Evolutionary conservation across 2,329 filamentous ascomycete species (phyloP), one percentile per base, ranked within the genome.

Genomic region (Verticillium klebahnii): DNA sequence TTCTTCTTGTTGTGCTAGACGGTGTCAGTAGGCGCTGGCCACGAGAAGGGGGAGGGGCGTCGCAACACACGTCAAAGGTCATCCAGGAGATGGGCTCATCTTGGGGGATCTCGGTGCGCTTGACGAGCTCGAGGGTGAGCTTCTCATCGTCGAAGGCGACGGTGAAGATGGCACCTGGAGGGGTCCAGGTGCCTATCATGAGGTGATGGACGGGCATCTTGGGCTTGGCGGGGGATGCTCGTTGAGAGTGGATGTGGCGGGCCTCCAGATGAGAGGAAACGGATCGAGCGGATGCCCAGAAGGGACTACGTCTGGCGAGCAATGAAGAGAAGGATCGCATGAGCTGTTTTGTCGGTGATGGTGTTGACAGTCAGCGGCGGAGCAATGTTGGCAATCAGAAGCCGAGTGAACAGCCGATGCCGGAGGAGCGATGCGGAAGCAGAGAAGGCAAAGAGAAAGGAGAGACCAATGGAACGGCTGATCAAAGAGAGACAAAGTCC

Each of bases 41-140:
- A 5, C 29, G 29, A 29, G 29, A 29, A 29, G 29, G 31, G 25
- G 7, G 34, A 57, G 50, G 17, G 50, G 5, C 29, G 4, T 6
- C 29, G 5, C 23, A n/a, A 71, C 89, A 77, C 80, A 92, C 91
- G 74, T 92, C 89, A 71, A 96, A 94, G 17, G 91, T 89, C 90
- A 96, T 94, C 92, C 92, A 96, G 63, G 92, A 96, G 67, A 96
- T 95, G 8, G 92, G 91, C 76, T 96, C 91, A 66, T 94, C 90
- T 59, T 90, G 77, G 5, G 91, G 89, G 61, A 96, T 95, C 62
- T 88, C 86, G 1, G 91, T 95, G 69, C 89, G 87, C 79, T 94
- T 93, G 71, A 96, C 78, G 70, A 95, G 77, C 67, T 89, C 84
- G 64, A 96, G 77, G 7, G 88, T 89, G 66, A 93, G 79, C 45